These are phyloP conservation scores for Suillus lakei DNA, from an alignment of 768 basidiomycete species.

Conservation along the genomic window DNA sequence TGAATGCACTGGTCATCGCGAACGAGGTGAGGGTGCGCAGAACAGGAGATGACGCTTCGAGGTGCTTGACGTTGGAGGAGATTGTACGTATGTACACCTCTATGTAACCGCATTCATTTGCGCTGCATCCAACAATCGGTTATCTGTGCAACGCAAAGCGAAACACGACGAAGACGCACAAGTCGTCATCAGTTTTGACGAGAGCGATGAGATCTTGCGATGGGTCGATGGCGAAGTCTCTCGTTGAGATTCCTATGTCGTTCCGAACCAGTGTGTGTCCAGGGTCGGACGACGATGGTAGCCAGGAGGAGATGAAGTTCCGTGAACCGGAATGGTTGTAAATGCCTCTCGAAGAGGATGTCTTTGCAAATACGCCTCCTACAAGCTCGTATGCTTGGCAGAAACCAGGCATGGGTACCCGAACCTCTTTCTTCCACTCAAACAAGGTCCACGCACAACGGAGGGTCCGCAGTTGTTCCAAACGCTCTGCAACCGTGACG, in stretches of 20 bases:
- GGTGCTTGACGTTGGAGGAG: slow-evolving; percentile 46
- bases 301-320: slow-evolving; percentile 25
- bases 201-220: slow-evolving; percentile 62
- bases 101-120: slow-evolving; percentile 20
- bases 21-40: slow-evolving; percentile 31
- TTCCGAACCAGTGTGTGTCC: slow-evolving; percentile 26
- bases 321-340: slow-evolving; percentile 29
- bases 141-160: no score
- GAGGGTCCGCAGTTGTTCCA: slow-evolving; percentile 38
- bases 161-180: slow-evolving; percentile 16
- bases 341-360: slow-evolving; percentile 19
- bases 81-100: slow-evolving; percentile 52
- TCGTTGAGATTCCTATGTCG: slow-evolving; percentile 45
- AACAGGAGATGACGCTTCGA: slow-evolving; percentile 38
- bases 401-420: slow-evolving; percentile 37
- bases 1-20: slow-evolving; percentile 36
- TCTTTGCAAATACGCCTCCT: slow-evolving; percentile 59
- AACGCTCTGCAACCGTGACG: slow-evolving; percentile 34
- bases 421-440: slow-evolving; percentile 26
- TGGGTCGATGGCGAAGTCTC: slow-evolving; percentile 71
- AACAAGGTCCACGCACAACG: slow-evolving; percentile 42
- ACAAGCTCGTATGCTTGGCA: slow-evolving; percentile 66
- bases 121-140: neutral
- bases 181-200: slow-evolving; percentile 31
- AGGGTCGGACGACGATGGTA: slow-evolving; percentile 21